A percentile compares a stretch with the other conserved stretches of the same genome.
Conservation (phyloP, 148 eudicot genomes). For the Suaeda aralocaspica region DNA sequence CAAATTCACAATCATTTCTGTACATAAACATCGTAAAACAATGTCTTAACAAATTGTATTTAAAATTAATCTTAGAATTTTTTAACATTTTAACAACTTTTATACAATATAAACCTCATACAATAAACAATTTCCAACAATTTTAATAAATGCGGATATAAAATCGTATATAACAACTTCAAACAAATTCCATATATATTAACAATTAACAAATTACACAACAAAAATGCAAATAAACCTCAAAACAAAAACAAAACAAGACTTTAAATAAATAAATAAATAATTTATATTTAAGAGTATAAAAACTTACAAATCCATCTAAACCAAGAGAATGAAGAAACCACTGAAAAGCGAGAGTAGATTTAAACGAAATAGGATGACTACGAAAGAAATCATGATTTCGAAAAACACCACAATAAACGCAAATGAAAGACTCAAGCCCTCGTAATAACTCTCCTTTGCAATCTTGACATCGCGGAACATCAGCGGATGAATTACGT, state of each 20-base stretch:
- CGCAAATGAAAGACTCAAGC: constrained; percentile 44
- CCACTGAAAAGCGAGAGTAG: constrained; percentile 59
- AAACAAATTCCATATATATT: too few species aligned
- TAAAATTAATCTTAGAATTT: too few species aligned
- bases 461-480: constrained; percentile 49
- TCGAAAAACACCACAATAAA: constrained; percentile 47
- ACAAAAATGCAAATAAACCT: background rate
- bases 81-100: too few species aligned
- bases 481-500: constrained; percentile 33
- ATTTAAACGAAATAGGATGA: constrained; percentile 43
- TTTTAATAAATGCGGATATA: too few species aligned
- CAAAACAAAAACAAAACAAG: background rate
- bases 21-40: too few species aligned
- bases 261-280: background rate
- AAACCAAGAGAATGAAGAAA: constrained; percentile 57
- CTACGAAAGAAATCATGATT: constrained; percentile 29
- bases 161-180: too few species aligned
- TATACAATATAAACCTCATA: too few species aligned
- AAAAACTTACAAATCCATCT: constrained; percentile 69
- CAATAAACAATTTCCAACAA: too few species aligned
- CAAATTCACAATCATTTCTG: background rate
- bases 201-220: background rate
- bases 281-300: background rate
- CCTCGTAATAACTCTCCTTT: constrained; percentile 53
- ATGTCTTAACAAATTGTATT: too few species aligned